Evolutionary conservation across 2,329 filamentous ascomycete genomes (phyloP).

Genomic region (Trichoderma gracile): DNA sequence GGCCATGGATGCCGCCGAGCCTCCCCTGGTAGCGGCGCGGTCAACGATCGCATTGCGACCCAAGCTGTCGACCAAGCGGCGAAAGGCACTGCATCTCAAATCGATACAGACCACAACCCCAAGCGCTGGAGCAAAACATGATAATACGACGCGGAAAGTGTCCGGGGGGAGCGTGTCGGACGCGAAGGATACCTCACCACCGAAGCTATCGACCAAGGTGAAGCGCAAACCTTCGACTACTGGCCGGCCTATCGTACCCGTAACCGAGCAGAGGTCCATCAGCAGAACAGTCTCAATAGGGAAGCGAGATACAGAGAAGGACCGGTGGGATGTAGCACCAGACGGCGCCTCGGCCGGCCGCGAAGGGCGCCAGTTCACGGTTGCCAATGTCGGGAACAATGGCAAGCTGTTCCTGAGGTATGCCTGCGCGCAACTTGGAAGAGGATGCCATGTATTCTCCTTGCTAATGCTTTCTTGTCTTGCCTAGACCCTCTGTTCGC

Average conservation of each 20-base stretch:
- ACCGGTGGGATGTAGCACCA: conserved; percentile 57
- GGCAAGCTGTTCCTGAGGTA: conserved; percentile 82
- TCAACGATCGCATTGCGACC: conserved; percentile 24
- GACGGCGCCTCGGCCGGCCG: conserved; percentile 63
- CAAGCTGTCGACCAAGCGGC: conserved; percentile 22
- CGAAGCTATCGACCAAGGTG: conserved; percentile 22
- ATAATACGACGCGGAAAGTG: conserved; percentile 14
- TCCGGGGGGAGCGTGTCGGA: background rate
- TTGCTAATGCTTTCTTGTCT: conserved; percentile 3
- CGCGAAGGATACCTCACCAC: conserved; percentile 25
- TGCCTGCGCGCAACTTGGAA: conserved; percentile 31
- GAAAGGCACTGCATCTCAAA: conserved; percentile 12
- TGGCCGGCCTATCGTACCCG: conserved; percentile 46
- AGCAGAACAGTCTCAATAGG: conserved; percentile 41
- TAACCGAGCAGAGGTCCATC: conserved; percentile 49
- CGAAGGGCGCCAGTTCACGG: conserved; percentile 72
- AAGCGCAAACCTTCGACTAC: conserved; percentile 29
- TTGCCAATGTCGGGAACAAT: conserved; percentile 80
- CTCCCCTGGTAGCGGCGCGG: conserved; percentile 28
- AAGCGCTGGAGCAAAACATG: conserved; percentile 14
- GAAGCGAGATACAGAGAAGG: conserved; percentile 56
- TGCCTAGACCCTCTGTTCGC: conserved; percentile 58
- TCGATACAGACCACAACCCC: conserved; percentile 7
- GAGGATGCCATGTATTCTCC: background rate
- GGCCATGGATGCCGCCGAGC: conserved; percentile 32